Evolutionary conservation across 305 asterid species (phyloP).

Genomic region (Fraxinus sp.): DNA sequence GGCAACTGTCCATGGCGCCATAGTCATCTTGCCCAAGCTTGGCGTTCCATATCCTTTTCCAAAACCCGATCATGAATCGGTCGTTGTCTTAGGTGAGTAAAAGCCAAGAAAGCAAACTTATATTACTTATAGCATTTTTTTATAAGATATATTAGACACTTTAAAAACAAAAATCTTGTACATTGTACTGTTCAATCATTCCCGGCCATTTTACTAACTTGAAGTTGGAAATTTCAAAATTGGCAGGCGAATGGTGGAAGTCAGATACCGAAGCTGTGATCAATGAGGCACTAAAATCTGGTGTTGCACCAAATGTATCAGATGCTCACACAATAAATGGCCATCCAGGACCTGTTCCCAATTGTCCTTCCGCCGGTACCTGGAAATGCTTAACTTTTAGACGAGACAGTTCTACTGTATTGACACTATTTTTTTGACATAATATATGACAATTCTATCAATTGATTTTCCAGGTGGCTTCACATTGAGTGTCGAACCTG

Average conservation of each 20-base stretch:
- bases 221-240: neutral
- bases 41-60: slow-evolving; percentile 93
- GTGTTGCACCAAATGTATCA: slow-evolving; percentile 85
- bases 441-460: neutral
- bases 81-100: slow-evolving; percentile 57
- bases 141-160: neutral
- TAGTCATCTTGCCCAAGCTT: slow-evolving; percentile 76
- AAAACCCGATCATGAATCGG: slow-evolving; percentile 74
- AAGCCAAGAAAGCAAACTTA: neutral
- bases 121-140: neutral
- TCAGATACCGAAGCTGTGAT: slow-evolving; percentile 86
- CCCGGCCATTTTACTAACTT: neutral
- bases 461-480: slow-evolving; percentile 43
- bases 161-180: too few relatives aligned
- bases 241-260: slow-evolving; percentile 95
- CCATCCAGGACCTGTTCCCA: slow-evolving; percentile 62
- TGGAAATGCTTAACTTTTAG: neutral
- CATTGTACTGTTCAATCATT: neutral
- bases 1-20: slow-evolving; percentile 81
- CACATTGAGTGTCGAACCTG: slow-evolving; percentile 48
- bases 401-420: neutral
- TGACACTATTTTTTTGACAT: neutral
- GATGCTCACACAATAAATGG: slow-evolving; percentile 95
- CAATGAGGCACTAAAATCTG: slow-evolving; percentile 72
- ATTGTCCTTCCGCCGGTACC: slow-evolving; percentile 54